Conservation (phyloP, 306 rosid species). For the Oxytropis ochrocephala region DNA sequence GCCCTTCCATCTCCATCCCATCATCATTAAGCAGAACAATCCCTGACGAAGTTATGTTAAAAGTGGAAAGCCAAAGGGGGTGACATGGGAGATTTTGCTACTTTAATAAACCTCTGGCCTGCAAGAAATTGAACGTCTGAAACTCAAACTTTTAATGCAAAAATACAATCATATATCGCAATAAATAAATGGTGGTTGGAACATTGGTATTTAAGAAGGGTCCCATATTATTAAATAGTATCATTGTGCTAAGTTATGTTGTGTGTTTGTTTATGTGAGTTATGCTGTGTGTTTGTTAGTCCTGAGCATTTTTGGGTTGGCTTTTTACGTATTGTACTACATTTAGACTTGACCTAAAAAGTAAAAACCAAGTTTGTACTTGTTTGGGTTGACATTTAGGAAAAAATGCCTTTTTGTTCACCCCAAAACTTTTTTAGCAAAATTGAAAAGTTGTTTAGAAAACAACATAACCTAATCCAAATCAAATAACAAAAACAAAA, state of each 20-base stretch:
- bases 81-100: slow-evolving; percentile 84
- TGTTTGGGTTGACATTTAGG: neutral
- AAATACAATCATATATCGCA: neutral
- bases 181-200: neutral
- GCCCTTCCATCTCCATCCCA: slow-evolving; percentile 61
- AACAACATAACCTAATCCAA: neutral
- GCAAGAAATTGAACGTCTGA: slow-evolving; percentile 25
- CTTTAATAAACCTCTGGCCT: slow-evolving; percentile 74
- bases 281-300: neutral
- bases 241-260: neutral
- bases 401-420: neutral
- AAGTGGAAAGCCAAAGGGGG: slow-evolving; percentile 79
- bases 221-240: neutral
- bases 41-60: slow-evolving; percentile 62
- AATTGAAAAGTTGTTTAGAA: neutral
- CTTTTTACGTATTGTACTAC: neutral
- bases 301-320: neutral
- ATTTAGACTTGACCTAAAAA: neutral
- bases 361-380: neutral
- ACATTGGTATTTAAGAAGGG: slow-evolving; percentile 8
- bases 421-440: neutral
- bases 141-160: neutral
- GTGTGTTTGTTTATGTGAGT: too few relatives aligned
- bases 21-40: slow-evolving; percentile 50
- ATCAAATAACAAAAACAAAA: neutral